Percentiles rank a stretch among this genome's conserved stretches.
These are phyloP conservation scores for Orbilia oligospora DNA, from an alignment of 2,329 filamentous ascomycete species.

Conservation along the genomic window DNA sequence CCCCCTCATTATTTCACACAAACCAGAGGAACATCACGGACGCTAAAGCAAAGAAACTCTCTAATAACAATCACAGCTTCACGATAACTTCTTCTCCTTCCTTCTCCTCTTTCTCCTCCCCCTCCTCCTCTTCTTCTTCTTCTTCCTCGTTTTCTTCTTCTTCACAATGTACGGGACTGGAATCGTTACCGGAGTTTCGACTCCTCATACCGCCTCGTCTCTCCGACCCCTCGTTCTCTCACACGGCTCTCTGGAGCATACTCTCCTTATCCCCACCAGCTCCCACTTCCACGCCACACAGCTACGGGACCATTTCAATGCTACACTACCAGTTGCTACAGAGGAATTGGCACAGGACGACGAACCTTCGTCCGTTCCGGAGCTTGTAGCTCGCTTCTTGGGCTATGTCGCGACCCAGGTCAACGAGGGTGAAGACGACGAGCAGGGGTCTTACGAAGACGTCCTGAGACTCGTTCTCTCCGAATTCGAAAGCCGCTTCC, in stretches of 20 bases:
- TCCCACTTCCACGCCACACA: slow-evolving; percentile 97
- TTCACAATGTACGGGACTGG: slow-evolving; percentile 86
- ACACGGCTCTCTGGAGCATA: slow-evolving; percentile 96
- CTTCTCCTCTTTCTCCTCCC: not conserved
- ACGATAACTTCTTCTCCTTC: not conserved
- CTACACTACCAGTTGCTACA: slow-evolving; percentile 88
- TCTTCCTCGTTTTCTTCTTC: not conserved
- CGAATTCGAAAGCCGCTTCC: slow-evolving; percentile 95
- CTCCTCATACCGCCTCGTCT: slow-evolving; percentile 92
- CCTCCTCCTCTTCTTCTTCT: not conserved
- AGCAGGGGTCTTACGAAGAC: slow-evolving; percentile 89
- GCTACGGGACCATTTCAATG: slow-evolving; percentile 89
- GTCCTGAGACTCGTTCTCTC: slow-evolving; percentile 92
- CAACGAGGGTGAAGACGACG: slow-evolving; percentile 90
- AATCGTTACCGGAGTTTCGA: slow-evolving; percentile 93
- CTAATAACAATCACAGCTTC: slow-evolving; percentile 3
- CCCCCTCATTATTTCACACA: slow-evolving; percentile 20
- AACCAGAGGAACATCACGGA: slow-evolving; percentile 7
- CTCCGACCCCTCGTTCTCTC: slow-evolving; percentile 90
- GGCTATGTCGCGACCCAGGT: slow-evolving; percentile 90
- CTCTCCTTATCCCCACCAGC: slow-evolving; percentile 93
- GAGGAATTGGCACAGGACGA: slow-evolving; percentile 98
- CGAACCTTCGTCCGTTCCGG: slow-evolving; percentile 94
- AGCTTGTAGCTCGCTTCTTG: slow-evolving; percentile 93
- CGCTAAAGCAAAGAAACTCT: not conserved